phyloP scores from a whole-genome alignment of 192 early-diverging fungal genomes.

The Backusella psychrophila region DNA sequence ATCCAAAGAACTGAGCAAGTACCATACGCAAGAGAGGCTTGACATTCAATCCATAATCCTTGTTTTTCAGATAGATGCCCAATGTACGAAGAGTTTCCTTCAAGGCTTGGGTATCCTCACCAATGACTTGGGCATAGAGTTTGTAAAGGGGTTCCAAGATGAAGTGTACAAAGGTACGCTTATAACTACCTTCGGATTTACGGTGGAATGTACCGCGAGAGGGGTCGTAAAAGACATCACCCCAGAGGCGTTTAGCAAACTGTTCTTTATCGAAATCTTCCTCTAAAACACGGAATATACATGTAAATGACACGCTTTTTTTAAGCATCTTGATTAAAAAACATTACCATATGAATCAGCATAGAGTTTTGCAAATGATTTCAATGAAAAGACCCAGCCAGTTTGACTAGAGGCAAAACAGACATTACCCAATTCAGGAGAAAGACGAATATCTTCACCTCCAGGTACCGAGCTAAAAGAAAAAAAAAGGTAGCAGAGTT shows the following conservation, averaged over 20 bases:
- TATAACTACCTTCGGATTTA: slow-evolving; percentile 56
- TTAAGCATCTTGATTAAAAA: neutral
- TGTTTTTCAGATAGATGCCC: slow-evolving; percentile 80
- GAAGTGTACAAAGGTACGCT: slow-evolving; percentile 94
- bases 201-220: slow-evolving; percentile 81
- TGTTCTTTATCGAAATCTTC: slow-evolving; percentile 69
- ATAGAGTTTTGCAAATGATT: slow-evolving; percentile 92
- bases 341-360: slow-evolving; percentile 69
- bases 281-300: slow-evolving; percentile 21
- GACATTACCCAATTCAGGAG: slow-evolving; percentile 95
- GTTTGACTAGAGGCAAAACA: slow-evolving; percentile 88
- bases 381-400: slow-evolving; percentile 92
- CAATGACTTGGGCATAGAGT: slow-evolving; percentile 79
- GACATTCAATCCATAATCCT: slow-evolving; percentile 77
- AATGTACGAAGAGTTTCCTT: slow-evolving; percentile 69
- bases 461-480: slow-evolving; percentile 27
- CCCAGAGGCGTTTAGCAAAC: slow-evolving; percentile 94
- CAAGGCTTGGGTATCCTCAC: slow-evolving; percentile 73
- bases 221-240: slow-evolving; percentile 89
- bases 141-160: slow-evolving; percentile 96
- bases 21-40: slow-evolving; percentile 84
- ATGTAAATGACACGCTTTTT: neutral
- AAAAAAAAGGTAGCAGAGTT: neutral
- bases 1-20: slow-evolving; percentile 89
- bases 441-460: slow-evolving; percentile 69